Base-by-base conservation (phyloP, 73 alveolate genomes). In the Blepharisma stoltei region DNA sequence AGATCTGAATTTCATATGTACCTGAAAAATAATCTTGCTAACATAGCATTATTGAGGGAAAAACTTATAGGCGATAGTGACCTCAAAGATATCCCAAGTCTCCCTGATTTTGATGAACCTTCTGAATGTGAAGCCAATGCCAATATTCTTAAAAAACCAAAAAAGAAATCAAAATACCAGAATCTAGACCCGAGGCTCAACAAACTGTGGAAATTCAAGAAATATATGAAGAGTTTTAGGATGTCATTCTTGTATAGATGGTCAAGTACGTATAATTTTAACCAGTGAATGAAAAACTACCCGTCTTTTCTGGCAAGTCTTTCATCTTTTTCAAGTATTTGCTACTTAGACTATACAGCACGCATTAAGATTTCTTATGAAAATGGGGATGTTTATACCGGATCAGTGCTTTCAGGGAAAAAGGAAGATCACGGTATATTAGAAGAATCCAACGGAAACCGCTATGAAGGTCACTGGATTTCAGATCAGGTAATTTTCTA, bases 391-490 rank as follows among this genome's bases (percentile, higher is more conserved):
- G 46, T 60, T 8, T 60, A 60, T 60, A 14, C 18, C 14, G 73
- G 73, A 25, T n/a, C 46, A 20, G 46, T 60, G 38, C 23, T n/a
- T 14, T 8, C n/a, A 60, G 73, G 73, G 2, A 60, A 60, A 25
- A 14, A 38, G 46, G 5, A 60, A 1, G 73, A 38, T 9, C 14
- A 20, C 5, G 73, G 73, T n/a, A 60, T 60, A 14, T 60, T 60
- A 14, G 41, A 32, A 32, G 18, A 8, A 14, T 20, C 2, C 23
- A 25, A 60, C 38, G 73, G 23, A 14, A 14, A 25, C 18, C 14
- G 45, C 2, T 60, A 60, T 60, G 73, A 60, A 60, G 73, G 73
- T n/a, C 46, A 60, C 38, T 60, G 73, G 73, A 14, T 20, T 20
- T 8, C 14, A 8, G 46, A 60, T 25, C n/a, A 20, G 38, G 73